Evolutionary conservation across 495 filamentous ascomycete genomes (phyloP).

Genomic region (Pseudoneurospora amorphoporcata): DNA sequence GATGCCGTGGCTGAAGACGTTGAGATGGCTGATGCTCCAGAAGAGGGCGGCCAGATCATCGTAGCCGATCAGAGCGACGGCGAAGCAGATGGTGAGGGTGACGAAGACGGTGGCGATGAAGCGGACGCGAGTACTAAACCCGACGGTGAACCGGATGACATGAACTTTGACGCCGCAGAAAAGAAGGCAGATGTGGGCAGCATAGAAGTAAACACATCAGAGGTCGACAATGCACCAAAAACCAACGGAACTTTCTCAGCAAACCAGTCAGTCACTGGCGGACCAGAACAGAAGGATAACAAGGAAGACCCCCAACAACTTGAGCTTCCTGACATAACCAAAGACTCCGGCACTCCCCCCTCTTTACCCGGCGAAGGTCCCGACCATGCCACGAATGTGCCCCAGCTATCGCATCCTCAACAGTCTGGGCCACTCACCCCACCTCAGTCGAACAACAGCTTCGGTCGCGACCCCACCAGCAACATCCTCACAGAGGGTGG

Average conservation of each 20-base stretch:
- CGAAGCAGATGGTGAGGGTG: slow-evolving; percentile 12
- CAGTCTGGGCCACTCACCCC: slow-evolving; percentile 31
- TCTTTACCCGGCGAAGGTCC: slow-evolving; percentile 23
- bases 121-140: slow-evolving; percentile 1
- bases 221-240: slow-evolving; percentile 17
- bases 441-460: slow-evolving; percentile 39
- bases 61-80: slow-evolving; percentile 25
- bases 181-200: slow-evolving; percentile 17
- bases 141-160: slow-evolving; percentile 3
- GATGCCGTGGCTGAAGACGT: slow-evolving; percentile 25
- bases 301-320: slow-evolving; percentile 19
- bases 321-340: slow-evolving; percentile 1
- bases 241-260: slow-evolving; percentile 26
- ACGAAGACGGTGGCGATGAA: slow-evolving; percentile 7
- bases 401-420: slow-evolving; percentile 20
- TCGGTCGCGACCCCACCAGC: slow-evolving; percentile 21
- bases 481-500: slow-evolving; percentile 60
- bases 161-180: slow-evolving; percentile 10
- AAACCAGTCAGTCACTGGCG: slow-evolving; percentile 8
- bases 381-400: neutral
- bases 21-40: slow-evolving; percentile 37
- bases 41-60: slow-evolving; percentile 30
- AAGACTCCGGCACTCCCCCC: slow-evolving; percentile 30
- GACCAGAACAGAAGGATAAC: neutral
- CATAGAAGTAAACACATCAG: slow-evolving; percentile 35